Evolutionary conservation across 257 asterid genomes (phyloP).

Genomic region (Jaltomata sinuosa): DNA sequence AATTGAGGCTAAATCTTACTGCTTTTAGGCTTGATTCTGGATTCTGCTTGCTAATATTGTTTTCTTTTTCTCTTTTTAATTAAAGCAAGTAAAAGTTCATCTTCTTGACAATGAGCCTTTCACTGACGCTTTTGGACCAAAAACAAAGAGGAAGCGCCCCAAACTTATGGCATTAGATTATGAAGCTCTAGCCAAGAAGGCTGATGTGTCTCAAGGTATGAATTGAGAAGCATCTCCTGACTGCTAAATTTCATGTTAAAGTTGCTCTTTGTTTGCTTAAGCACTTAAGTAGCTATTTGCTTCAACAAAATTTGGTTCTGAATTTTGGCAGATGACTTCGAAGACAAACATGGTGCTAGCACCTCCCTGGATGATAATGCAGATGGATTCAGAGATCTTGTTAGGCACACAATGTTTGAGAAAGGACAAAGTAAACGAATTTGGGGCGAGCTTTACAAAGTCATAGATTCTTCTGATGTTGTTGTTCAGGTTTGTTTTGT

Average conservation of each 20-base stretch:
- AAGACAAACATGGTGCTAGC: constrained; percentile 61
- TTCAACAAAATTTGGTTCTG: not conserved
- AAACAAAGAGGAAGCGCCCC: constrained; percentile 81
- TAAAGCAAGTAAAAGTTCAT: constrained; percentile 90
- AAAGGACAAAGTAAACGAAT: constrained; percentile 98
- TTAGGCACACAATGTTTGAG: constrained; percentile 86
- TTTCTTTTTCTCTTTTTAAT: not conserved
- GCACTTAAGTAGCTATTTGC: not conserved
- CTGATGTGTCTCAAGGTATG: constrained; percentile 89
- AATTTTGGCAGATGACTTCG: constrained; percentile 46
- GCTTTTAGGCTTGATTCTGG: not conserved
- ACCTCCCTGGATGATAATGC: constrained; percentile 54
- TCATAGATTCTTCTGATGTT: constrained; percentile 94
- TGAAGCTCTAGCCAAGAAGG: constrained; percentile 65
- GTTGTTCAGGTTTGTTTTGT: constrained; percentile 63
- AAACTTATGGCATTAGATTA: constrained; percentile 62
- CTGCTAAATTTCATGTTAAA: not conserved
- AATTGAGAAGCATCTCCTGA: constrained; percentile 6
- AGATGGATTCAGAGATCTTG: constrained; percentile 86
- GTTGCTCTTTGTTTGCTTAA: not conserved
- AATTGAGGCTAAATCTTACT: not conserved
- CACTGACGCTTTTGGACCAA: constrained; percentile 84
- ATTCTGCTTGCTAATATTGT: not conserved
- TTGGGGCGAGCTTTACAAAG: constrained; percentile 99
- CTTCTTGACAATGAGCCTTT: constrained; percentile 88